Base-by-base conservation (phyloP, 441 rosid species). In the Raphanus hybrid region DNA sequence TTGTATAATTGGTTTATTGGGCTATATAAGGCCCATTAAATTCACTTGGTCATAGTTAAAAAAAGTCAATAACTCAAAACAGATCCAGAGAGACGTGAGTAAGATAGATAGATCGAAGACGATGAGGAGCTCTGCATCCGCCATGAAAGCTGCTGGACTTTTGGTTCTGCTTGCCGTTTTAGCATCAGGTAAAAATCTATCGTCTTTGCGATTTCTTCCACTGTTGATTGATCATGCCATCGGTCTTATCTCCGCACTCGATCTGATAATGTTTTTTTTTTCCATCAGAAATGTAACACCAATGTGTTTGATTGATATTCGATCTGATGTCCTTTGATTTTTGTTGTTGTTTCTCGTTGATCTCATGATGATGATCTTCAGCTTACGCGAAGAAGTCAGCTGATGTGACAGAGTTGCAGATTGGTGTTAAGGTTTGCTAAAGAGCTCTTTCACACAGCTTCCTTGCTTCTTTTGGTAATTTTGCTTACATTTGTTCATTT, bases 361-460 rank as follows among this genome's bases (percentile, higher is more conserved):
- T 66, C 15, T 6, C 34, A 18, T 64, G 75, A 43, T 43, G 50
- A 43, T 57, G 59, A 72, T 63, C 71, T 59, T 64, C 85, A 95
- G 99, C 81, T 59, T 69, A 80, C 64, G 94, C 91, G 29, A 92
- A 88, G 86, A 87, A 85, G 27, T 88, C 92, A 3, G 90, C 82
- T 61, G 98, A 92, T 77, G 97, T 95, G 16, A 89, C 88, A n/a
- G 89, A 90, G 84, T 76, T 94, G 37, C 98, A 94, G 85, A 91
- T 94, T 85, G 98, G 99, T 23, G 93, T 94, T 35, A 94, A 89
- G 99, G 99, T 92, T 63, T 0, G 6, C 1, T 2, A 34, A n/a
- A 74, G 3, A 10, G 4, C 58, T 79, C 23, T 34, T 45, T 29
- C 23, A 15, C 58, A 7, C 23, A 52, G 23, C 4, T 52, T 52